Percentiles rank a stretch among this genome's conserved stretches.
Evolutionary conservation across 2,329 filamentous ascomycete genomes (phyloP).

Genomic region (Xylariaceae sp.): DNA sequence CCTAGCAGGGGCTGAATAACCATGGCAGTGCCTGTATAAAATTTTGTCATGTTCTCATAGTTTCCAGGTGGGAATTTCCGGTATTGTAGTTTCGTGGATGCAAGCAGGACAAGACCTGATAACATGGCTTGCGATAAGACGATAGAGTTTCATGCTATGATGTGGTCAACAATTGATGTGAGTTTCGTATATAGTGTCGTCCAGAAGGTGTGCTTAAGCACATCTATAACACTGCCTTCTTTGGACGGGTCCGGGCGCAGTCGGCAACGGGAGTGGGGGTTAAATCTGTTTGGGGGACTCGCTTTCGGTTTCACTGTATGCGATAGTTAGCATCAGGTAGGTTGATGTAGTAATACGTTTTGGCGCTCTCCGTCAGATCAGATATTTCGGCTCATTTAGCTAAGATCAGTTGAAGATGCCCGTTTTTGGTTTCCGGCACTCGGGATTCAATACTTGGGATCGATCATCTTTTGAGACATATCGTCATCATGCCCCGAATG

Average conservation of each 20-base stretch:
- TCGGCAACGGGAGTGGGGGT: not conserved
- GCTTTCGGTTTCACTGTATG: not conserved
- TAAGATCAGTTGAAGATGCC: not conserved
- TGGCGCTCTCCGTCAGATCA: not conserved
- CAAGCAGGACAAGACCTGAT: too few species aligned
- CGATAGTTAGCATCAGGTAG: not conserved
- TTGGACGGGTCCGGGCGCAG: not conserved
- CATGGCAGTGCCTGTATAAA: not conserved
- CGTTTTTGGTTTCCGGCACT: conserved; percentile 10
- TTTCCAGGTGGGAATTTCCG: not conserved
- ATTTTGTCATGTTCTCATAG: not conserved
- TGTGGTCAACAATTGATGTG: not conserved
- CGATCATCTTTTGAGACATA: conserved; percentile 14
- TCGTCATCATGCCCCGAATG: not conserved
- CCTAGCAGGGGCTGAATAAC: not conserved
- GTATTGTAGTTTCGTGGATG: not conserved
- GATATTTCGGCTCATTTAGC: not conserved
- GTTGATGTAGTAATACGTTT: not conserved
- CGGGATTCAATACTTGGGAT: conserved; percentile 13
- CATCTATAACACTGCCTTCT: not conserved
- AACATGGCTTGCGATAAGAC: not conserved
- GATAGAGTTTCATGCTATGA: not conserved
- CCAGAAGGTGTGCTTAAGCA: not conserved
- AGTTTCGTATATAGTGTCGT: not conserved
- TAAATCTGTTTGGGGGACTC: not conserved